Evolutionary conservation across 306 rosid genomes (phyloP), one percentile per base, ranked within the genome.

Genomic region (Vachellia collinsii): DNA sequence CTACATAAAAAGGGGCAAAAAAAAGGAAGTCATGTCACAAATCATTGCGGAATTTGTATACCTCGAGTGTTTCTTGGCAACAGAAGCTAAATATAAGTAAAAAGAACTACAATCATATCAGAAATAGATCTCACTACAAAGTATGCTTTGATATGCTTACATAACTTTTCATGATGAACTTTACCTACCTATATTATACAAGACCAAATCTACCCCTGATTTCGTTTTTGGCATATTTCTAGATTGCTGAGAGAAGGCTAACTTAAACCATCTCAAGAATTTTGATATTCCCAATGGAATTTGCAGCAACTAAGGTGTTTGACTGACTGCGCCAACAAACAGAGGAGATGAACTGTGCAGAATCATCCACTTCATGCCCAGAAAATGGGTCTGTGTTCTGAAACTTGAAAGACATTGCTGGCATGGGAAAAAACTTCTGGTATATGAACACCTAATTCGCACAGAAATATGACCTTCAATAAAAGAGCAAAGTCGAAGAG

Each of bases 341-440:
- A 0, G 98, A 93, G 14, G 99, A 95, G 81, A 93, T 89, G 46
- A 95, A 95, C 74, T 90, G 99, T 3, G 91, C 68, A 8, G 94
- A 58, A 19, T 90, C 97, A 38, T 92, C 97, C 74, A 88, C 83
- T 75, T 89, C 95, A 0, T 87, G 86, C 44, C 97, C 89, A 1
- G 97, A 90, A 46, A 86, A 81, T n/a, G 94, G 89, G 80, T 95
- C 96, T 14, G 91, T 87, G 87, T 82, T 86, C 46, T 91, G 91
- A 88, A 91, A 95, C 86, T 95, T 91, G 89, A 87, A 91, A 66
- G 97, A 91, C 82, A 93, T 84, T 46, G 91, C 97, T 3, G 98
- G 97, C 97, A 95, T 95, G 59, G 99, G 97, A 75, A 95, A 95
- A 74, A 89, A 94, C 83, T 95, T 95, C 88, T 95, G 97, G 88